Base-by-base conservation (phyloP, 306 rosid species). In the Casuarina glauca region DNA sequence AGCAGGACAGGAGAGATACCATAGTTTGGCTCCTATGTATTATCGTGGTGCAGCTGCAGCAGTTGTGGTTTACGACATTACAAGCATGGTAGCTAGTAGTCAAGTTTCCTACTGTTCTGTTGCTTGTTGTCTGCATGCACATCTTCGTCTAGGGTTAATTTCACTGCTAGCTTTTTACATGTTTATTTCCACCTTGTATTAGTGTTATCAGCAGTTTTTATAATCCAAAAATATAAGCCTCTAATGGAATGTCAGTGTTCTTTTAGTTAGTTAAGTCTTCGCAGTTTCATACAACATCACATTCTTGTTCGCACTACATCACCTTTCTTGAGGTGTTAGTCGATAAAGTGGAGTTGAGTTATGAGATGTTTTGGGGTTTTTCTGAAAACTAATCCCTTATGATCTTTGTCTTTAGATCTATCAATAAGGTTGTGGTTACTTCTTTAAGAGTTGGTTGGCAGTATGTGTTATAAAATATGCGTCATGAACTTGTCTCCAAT, bases 1-100 rank as follows among this genome's bases (percentile, higher is more conserved):
- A 3, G 97, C 97, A 53, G 97, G 97, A 45, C 97, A 93, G 70
- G 97, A 93, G 69, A 63, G 97, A 36, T 93, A 93, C 83, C 97
- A 93, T 70, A 93, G 97, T 82, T 84, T 93, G 86, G 97, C 97
- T 77, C 97, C 97, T n/a, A 93, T 93, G 97, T 93, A 93, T 70
- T 93, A 93, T 76, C 94, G 97, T 0, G 97, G 97, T 50, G 96
- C 97, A 11, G 96, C 97, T 38, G 94, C 97, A 3, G 93, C 97
- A 8, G 87, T 93, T 17, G 90, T 93, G 69, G 93, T 93, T 1
- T 93, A 93, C 48, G 97, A 93, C 79, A 84, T 91, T 76, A 88
- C 97, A 73, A 87, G 85, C 85, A 83, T 78, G 87, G 87, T 86
- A 71, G 63, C 38, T 44, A 4, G 15, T 52, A 13, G 26, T 13